Base-by-base conservation (phyloP, 2,329 filamentous ascomycete species). In the Septoria petroselini region DNA sequence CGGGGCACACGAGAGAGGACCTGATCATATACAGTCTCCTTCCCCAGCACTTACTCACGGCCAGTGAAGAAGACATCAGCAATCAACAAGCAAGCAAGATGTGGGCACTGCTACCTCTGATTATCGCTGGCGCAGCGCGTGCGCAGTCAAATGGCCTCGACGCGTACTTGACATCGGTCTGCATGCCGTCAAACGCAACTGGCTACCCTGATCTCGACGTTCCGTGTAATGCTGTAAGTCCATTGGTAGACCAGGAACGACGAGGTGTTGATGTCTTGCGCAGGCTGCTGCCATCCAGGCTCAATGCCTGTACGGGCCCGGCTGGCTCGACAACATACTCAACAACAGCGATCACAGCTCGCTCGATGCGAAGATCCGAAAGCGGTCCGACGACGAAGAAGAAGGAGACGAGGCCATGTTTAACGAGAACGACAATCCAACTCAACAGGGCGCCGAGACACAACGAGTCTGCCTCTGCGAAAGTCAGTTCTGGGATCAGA, bases 381-480 rank as follows among this genome's bases (percentile, higher is more conserved):
- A 27, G 23, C 23, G 23, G n/a, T n/a, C n/a, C n/a, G n/a, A n/a
- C n/a, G n/a, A n/a, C n/a, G 19, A 40, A 15, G 35, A 25, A 40
- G 12, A 35, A 7, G 12, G 18, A 8, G 7, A 18, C 4, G 4
- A 38, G 4, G 12, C 35, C 29, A 39, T 12, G 9, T 29, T 33
- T 29, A 35, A 30, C 30, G 21, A 45, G 30, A 7, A 8, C n/a
- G 39, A 49, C 27, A 46, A 42, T n/a, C 42, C 46, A 5, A 11
- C 47, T 7, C 34, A 25, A 34, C 57, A 55, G n/a, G 49, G 47
- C 18, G 54, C 57, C 52, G 51, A 50, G n/a, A 60, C 57, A n/a
- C 60, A 64, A 37, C 57, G 59, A 14, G 48, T 53, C 17, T 65
- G 62, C 41, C 31, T 64, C 39, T 65, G 63, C 56, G 45, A 62